Evolutionary conservation across 345 rosid species (phyloP).

Genomic region (Syzygium jambos): DNA sequence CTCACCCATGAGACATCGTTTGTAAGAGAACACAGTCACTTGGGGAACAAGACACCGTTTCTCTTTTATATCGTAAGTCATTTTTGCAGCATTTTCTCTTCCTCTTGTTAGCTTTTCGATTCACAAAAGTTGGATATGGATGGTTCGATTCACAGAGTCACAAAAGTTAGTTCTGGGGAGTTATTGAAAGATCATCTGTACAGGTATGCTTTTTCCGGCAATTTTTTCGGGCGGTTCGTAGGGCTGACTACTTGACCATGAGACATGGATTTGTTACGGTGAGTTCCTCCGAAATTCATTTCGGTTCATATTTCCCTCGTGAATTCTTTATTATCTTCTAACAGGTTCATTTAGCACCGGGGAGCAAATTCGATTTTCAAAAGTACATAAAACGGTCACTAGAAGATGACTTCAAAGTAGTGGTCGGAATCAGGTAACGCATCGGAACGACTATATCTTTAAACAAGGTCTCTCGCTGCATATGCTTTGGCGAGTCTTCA

Average conservation of each 20-base stretch:
- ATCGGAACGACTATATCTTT: neutral
- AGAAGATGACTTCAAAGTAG: slow-evolving; percentile 95
- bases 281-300: slow-evolving; percentile 13
- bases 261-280: slow-evolving; percentile 82
- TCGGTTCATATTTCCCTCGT: neutral
- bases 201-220: slow-evolving; percentile 86
- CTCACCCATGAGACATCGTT: slow-evolving; percentile 96
- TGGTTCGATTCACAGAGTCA: neutral
- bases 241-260: slow-evolving; percentile 78
- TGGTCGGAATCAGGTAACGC: slow-evolving; percentile 80
- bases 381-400: slow-evolving; percentile 83
- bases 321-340: neutral
- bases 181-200: neutral
- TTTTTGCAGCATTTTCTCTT: neutral
- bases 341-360: slow-evolving; percentile 88
- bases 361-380: slow-evolving; percentile 81
- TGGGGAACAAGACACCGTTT: slow-evolving; percentile 43
- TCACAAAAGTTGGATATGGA: neutral
- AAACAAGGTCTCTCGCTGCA: neutral
- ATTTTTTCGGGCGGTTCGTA: slow-evolving; percentile 67
- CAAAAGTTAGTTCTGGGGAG: neutral
- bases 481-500: neutral
- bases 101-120: neutral
- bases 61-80: slow-evolving; percentile 57
- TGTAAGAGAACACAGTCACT: slow-evolving; percentile 53